A percentile compares a stretch with the other conserved stretches of the same genome.
Conservation (phyloP, 768 basidiomycete genomes). For the Pisolithus albus region DNA sequence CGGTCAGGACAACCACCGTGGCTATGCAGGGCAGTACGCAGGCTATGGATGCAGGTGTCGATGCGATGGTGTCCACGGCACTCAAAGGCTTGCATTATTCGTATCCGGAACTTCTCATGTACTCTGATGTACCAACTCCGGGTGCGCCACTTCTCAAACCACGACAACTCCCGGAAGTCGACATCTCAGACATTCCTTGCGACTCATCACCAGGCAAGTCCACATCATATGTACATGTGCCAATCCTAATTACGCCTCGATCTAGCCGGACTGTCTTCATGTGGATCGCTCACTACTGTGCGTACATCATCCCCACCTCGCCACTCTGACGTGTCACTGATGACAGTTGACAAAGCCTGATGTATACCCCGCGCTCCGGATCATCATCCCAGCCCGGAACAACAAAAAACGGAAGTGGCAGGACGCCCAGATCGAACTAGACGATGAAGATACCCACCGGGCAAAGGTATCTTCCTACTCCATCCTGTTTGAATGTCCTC, state of each 20-base stretch:
- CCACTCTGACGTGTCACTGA: background rate
- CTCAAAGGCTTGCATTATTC: background rate
- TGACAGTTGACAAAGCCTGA: slow-evolving; percentile 3
- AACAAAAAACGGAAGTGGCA: no score
- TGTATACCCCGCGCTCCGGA: slow-evolving; percentile 16
- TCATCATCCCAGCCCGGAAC: slow-evolving; percentile 16
- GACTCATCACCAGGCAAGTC: slow-evolving; percentile 12
- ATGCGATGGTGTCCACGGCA: background rate
- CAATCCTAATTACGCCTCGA: background rate
- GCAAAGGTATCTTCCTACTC: no score
- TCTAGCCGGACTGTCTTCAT: slow-evolving; percentile 7
- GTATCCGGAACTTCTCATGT: background rate
- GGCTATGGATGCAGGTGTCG: no score
- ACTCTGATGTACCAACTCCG: slow-evolving; percentile 4
- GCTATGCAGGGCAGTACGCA: no score
- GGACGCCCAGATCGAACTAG: no score
- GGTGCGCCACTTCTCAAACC: slow-evolving; percentile 22
- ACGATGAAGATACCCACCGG: no score
- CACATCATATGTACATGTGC: background rate
- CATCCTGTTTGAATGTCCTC: no score
- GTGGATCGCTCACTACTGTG: slow-evolving; percentile 14
- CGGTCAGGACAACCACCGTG: no score
- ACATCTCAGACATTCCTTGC: slow-evolving; percentile 10
- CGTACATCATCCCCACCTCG: background rate
- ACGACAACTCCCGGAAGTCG: slow-evolving; percentile 20